A percentile compares a stretch with the other conserved stretches of the same genome.
These are phyloP conservation scores for Turritis glabra DNA, from an alignment of 345 rosid species.

Conservation along the genomic window DNA sequence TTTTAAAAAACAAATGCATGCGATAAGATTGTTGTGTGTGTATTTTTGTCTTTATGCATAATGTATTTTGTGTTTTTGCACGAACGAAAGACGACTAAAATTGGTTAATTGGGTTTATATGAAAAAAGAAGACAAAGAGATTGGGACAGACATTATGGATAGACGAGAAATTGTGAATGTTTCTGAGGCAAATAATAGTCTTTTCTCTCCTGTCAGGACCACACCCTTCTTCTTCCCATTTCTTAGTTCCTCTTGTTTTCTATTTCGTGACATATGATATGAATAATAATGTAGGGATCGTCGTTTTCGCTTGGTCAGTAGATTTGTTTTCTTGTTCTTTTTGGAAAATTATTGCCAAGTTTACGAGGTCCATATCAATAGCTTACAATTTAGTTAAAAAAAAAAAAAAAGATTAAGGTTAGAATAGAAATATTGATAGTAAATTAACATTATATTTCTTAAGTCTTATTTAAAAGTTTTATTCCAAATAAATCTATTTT, in stretches of 20 bases:
- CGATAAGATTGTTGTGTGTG: conserved; percentile 1
- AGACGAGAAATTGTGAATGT: conserved; percentile 37
- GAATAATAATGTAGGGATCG: neutral
- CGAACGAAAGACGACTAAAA: conserved; percentile 24
- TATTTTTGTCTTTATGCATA: conserved; percentile 22
- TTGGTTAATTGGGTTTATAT: conserved; percentile 6
- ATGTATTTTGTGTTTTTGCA: conserved; percentile 17
- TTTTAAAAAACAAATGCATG: neutral
- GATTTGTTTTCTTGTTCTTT: neutral
- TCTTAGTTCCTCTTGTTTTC: conserved; percentile 10
- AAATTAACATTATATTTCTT: neutral
- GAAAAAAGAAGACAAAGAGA: conserved; percentile 31
- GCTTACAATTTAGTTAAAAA: neutral
- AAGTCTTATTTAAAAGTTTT: neutral
- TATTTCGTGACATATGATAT: neutral
- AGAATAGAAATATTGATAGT: neutral
- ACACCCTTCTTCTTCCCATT: conserved; percentile 12
- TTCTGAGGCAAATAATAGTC: conserved; percentile 29
- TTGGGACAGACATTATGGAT: conserved; percentile 38
- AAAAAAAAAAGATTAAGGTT: neutral
- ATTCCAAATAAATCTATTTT: neutral
- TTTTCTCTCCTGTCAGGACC: conserved; percentile 29
- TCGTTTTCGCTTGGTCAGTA: neutral
- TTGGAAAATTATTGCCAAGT: neutral
- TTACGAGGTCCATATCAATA: neutral